phyloP scores from a whole-genome alignment of 176 grass and related monocot species.

The Musa troglodytarum region DNA sequence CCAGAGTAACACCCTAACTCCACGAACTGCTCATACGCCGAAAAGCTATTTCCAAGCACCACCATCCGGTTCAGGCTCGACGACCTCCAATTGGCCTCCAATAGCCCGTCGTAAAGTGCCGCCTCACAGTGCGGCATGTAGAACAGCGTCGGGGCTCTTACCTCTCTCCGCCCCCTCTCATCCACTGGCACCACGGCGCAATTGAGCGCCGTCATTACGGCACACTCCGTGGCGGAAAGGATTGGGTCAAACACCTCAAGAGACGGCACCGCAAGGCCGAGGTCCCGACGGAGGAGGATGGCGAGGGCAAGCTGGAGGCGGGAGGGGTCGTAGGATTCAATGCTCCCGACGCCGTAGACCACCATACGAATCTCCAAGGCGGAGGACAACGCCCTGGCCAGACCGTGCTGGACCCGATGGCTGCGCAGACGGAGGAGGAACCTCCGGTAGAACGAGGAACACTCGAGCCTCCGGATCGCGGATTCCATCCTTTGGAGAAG shows the following conservation, averaged over 20 bases:
- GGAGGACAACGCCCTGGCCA: slow-evolving; percentile 2
- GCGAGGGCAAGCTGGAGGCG: slow-evolving; percentile 60
- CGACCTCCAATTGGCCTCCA: slow-evolving; percentile 56
- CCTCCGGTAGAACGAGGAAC: slow-evolving; percentile 36
- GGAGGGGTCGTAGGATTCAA: slow-evolving; percentile 45
- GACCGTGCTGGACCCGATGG: slow-evolving; percentile 19
- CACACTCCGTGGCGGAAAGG: slow-evolving; percentile 63
- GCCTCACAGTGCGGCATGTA: slow-evolving; percentile 91
- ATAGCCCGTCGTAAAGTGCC: slow-evolving; percentile 54
- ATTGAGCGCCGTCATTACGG: slow-evolving; percentile 39
- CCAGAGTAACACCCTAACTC: slow-evolving; percentile 18
- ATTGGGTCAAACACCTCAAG: slow-evolving; percentile 67
- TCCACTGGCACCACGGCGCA: slow-evolving; percentile 37
- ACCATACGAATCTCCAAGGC: slow-evolving; percentile 31
- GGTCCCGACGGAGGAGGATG: slow-evolving; percentile 38
- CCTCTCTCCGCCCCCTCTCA: slow-evolving; percentile 50
- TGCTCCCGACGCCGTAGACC: slow-evolving; percentile 62
- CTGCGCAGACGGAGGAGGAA: slow-evolving; percentile 28
- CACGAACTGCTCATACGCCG: slow-evolving; percentile 32
- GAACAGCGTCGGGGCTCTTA: slow-evolving; percentile 54
- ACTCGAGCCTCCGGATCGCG: slow-evolving; percentile 33
- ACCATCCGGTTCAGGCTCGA: slow-evolving; percentile 36
- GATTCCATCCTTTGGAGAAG: slow-evolving; percentile 33
- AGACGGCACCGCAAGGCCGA: slow-evolving; percentile 15
- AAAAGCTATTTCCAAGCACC: slow-evolving; percentile 77